Conservation (phyloP, 2,329 filamentous ascomycete genomes). For the Phyllosticta paracitricarpa region DNA sequence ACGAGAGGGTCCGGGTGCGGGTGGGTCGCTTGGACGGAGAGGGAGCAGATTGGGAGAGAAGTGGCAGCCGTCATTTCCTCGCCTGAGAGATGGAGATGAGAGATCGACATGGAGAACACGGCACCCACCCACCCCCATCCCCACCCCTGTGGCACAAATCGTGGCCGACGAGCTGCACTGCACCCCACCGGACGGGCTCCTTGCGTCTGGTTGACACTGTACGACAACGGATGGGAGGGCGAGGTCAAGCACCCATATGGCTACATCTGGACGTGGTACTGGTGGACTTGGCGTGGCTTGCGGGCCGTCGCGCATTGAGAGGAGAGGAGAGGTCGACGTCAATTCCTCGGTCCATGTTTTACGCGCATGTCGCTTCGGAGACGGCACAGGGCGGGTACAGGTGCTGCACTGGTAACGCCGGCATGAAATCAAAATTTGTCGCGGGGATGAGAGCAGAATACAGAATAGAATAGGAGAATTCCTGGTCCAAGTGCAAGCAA, state of each 20-base stretch:
- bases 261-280: background rate
- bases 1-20: background rate
- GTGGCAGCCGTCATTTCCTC: background rate
- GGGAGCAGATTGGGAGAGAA: background rate
- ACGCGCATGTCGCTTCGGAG: background rate
- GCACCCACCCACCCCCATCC: no score
- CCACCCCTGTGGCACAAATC: background rate
- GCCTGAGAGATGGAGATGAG: background rate
- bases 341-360: background rate
- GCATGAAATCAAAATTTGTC: no score
- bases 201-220: background rate
- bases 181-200: background rate
- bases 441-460: no score
- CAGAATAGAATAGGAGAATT: background rate
- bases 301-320: background rate
- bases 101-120: background rate
- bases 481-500: background rate
- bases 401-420: background rate
- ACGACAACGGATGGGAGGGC: background rate
- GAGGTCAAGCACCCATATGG: background rate
- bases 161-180: background rate
- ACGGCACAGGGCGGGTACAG: background rate
- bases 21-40: background rate
- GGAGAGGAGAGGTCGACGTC: no score
- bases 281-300: background rate